phyloP scores from a whole-genome alignment of 2,329 filamentous ascomycete genomes.

The Xylaria hypoxylon region DNA sequence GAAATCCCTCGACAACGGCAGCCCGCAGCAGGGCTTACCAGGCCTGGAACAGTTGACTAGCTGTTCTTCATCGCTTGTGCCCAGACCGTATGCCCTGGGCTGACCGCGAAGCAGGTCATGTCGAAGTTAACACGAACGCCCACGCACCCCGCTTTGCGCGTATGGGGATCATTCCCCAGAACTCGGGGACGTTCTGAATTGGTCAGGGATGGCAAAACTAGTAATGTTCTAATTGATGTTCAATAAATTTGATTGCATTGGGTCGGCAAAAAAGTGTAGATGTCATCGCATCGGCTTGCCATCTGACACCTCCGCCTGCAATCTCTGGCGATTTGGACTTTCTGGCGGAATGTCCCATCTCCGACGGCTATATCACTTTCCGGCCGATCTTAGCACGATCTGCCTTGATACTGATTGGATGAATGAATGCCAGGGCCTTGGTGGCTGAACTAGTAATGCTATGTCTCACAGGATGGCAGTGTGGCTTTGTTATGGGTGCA shows the following conservation, averaged over 20 bases:
- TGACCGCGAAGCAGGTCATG: conserved; percentile 63
- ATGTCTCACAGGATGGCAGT: too few relatives aligned
- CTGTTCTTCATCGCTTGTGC: conserved; percentile 75
- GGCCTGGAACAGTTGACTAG: conserved; percentile 74
- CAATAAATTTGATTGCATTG: too few relatives aligned
- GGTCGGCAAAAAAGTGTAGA: too few relatives aligned
- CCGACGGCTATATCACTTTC: conserved; percentile 19
- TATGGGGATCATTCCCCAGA: conserved; percentile 70
- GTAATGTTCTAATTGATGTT: too few relatives aligned
- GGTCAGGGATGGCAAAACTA: too few relatives aligned
- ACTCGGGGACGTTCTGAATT: conserved; percentile 65
- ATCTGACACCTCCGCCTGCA: too few relatives aligned
- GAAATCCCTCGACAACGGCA: conserved; percentile 66
- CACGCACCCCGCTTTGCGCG: conserved; percentile 72
- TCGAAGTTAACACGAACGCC: conserved; percentile 58
- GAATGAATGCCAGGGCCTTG: not conserved
- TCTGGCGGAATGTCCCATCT: conserved; percentile 4
- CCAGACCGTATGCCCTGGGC: conserved; percentile 72
- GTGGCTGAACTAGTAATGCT: conserved; percentile 18
- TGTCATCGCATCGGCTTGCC: too few relatives aligned
- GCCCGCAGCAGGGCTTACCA: conserved; percentile 66
- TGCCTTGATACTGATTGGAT: conserved; percentile 8
- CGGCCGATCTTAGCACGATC: conserved; percentile 23
- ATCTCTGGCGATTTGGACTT: conserved; percentile 5
- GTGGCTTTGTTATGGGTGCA: not conserved